Percentiles rank a stretch among this genome's conserved stretches.
phyloP scores from a whole-genome alignment of 805 yeast genomes.

The Cyberlindnera meyerae region DNA sequence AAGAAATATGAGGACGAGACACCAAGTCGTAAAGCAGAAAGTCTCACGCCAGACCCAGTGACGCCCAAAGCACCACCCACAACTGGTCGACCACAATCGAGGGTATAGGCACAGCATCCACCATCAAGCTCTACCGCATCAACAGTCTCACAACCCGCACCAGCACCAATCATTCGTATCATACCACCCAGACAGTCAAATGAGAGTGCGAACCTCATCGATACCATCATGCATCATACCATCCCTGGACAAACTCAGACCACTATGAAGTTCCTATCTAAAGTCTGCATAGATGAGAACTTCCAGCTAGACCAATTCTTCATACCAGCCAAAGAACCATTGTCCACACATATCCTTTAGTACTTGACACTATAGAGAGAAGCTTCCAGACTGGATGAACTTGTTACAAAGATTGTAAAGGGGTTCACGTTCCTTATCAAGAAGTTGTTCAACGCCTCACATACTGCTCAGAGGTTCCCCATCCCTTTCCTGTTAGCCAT shows the following conservation, averaged over 20 bases:
- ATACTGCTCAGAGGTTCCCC: slow-evolving; percentile 21
- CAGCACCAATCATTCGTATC: slow-evolving; percentile 6
- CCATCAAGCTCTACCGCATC: background rate
- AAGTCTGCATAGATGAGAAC: slow-evolving; percentile 20
- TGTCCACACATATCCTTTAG: slow-evolving; percentile 33
- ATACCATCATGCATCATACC: slow-evolving; percentile 29
- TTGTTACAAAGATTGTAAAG: slow-evolving; percentile 39
- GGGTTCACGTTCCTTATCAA: background rate
- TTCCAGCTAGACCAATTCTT: slow-evolving; percentile 16
- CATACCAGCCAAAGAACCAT: slow-evolving; percentile 29
- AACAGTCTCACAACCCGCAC: background rate
- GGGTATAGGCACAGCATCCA: background rate
- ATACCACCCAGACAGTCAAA: slow-evolving; percentile 23
- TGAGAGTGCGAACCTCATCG: slow-evolving; percentile 35
- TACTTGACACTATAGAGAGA: slow-evolving; percentile 41
- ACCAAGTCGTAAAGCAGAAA: background rate
- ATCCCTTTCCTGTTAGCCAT: slow-evolving; percentile 60
- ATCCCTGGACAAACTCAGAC: slow-evolving; percentile 32
- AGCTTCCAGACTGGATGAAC: slow-evolving; percentile 42
- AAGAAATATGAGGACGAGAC: slow-evolving; percentile 4
- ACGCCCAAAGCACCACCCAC: slow-evolving; percentile 11
- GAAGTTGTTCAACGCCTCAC: slow-evolving; percentile 19
- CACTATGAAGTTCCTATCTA: slow-evolving; percentile 32
- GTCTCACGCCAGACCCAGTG: slow-evolving; percentile 6
- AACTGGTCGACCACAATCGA: background rate